Conservation (phyloP, 1,284 basidiomycete genomes). For the Ustilago loliicola region DNA sequence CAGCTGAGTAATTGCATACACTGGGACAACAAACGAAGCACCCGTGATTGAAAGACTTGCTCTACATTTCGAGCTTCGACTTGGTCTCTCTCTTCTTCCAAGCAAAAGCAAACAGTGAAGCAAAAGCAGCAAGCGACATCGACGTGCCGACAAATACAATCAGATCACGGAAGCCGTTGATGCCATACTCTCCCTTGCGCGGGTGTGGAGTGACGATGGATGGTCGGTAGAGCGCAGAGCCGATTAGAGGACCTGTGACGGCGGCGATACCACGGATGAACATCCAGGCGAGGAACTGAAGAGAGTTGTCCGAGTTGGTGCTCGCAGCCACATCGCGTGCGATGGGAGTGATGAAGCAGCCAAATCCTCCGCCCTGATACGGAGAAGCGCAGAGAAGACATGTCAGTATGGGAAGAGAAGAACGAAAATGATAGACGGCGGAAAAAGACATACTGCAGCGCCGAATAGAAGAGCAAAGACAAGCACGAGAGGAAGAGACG, state of each 20-base stretch:
- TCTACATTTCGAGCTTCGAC: not conserved
- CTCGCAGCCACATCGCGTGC: conserved; percentile 21
- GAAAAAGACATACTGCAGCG: conserved; percentile 10
- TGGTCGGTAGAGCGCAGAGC: conserved; percentile 40
- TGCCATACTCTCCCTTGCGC: conserved; percentile 30
- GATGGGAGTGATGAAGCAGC: conserved; percentile 48
- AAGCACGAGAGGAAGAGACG: conserved; percentile 44
- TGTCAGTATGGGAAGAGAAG: conserved; percentile 7
- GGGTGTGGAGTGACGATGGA: conserved; percentile 10
- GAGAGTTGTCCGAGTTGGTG: conserved; percentile 25
- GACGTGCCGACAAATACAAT: conserved; percentile 47
- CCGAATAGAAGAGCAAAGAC: conserved; percentile 58
- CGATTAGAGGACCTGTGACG: conserved; percentile 54
- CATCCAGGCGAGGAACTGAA: conserved; percentile 41
- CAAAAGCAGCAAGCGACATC: conserved; percentile 11
- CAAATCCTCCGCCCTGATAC: conserved; percentile 32
- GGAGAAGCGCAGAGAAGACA: not conserved
- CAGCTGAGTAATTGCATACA: too few relatives aligned
- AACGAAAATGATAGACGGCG: not conserved
- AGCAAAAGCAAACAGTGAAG: conserved; percentile 9
- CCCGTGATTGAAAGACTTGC: too few relatives aligned
- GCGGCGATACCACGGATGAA: conserved; percentile 51
- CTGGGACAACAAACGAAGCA: too few relatives aligned
- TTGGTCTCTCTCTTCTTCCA: conserved; percentile 4
- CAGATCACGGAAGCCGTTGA: conserved; percentile 43